phyloP scores from a whole-genome alignment of 495 filamentous ascomycete species.

The Penicillium canariense region DNA sequence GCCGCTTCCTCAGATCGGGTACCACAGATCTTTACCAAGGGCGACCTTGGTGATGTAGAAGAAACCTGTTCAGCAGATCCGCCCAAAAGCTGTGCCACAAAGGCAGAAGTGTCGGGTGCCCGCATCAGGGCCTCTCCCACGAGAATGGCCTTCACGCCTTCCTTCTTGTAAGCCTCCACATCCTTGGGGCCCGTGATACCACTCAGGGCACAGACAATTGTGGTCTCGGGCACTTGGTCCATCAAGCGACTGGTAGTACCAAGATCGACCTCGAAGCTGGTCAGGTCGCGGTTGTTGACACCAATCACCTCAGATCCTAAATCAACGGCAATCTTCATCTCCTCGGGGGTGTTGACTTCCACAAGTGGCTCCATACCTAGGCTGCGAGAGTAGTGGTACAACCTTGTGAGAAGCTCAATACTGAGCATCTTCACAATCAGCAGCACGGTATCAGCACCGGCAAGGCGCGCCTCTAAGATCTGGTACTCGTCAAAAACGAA shows the following conservation, averaged over 20 bases:
- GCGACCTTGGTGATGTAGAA: constrained; percentile 28
- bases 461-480: constrained; percentile 89
- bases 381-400: constrained; percentile 84
- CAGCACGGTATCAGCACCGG: constrained; percentile 91
- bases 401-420: constrained; percentile 63
- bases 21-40: constrained; percentile 94
- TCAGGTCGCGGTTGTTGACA: constrained; percentile 95
- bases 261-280: constrained; percentile 93
- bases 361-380: constrained; percentile 98
- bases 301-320: constrained; percentile 93
- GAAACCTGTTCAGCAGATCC: constrained; percentile 37
- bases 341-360: constrained; percentile 90
- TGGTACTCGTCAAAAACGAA: constrained; percentile 99
- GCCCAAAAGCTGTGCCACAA: constrained; percentile 78
- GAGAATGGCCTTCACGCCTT: constrained; percentile 88
- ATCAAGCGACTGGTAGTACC: constrained; percentile 90
- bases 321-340: constrained; percentile 84
- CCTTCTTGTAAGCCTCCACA: constrained; percentile 80
- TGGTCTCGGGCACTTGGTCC: constrained; percentile 75
- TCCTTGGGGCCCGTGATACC: constrained; percentile 91
- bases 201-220: constrained; percentile 92
- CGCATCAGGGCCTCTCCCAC: constrained; percentile 97
- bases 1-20: constrained; percentile 83
- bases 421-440: constrained; percentile 99
- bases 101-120: constrained; percentile 71